Evolutionary conservation across 2,329 filamentous ascomycete genomes (phyloP).

Genomic region (Ophiocordyceps polyrhachis-furcata): DNA sequence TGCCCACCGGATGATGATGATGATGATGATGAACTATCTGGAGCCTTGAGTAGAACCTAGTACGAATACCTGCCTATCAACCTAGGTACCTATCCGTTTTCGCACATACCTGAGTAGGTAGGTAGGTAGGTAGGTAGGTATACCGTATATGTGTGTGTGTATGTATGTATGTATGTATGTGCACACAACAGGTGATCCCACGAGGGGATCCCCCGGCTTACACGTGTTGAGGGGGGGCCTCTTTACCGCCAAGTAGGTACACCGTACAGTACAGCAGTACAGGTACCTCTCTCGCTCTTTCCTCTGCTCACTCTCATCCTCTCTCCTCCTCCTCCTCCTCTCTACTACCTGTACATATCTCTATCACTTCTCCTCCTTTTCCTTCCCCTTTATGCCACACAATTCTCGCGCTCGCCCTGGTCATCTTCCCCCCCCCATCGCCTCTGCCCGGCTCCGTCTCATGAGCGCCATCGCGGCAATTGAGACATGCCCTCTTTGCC

Average conservation of each 20-base stretch:
- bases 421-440: not conserved
- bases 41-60: too few relatives aligned
- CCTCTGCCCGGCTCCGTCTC: constrained; percentile 8
- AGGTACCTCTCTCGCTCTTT: not conserved
- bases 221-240: not conserved
- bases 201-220: not conserved
- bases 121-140: too few relatives aligned
- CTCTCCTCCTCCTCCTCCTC: not conserved
- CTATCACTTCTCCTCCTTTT: not conserved
- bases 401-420: not conserved
- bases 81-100: too few relatives aligned
- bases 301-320: not conserved
- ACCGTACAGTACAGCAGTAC: too few relatives aligned
- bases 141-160: too few relatives aligned
- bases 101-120: too few relatives aligned
- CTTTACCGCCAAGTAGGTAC: not conserved
- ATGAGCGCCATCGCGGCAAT: constrained; percentile 20
- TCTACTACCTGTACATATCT: not conserved
- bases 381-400: not conserved
- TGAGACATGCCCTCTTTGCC: constrained; percentile 19
- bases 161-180: too few relatives aligned
- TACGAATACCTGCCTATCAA: too few relatives aligned
- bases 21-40: too few relatives aligned
- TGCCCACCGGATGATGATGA: too few relatives aligned
- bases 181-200: not conserved